Evolutionary conservation across 768 basidiomycete genomes (phyloP).

Genomic region (Cystobasidium tubakii): DNA sequence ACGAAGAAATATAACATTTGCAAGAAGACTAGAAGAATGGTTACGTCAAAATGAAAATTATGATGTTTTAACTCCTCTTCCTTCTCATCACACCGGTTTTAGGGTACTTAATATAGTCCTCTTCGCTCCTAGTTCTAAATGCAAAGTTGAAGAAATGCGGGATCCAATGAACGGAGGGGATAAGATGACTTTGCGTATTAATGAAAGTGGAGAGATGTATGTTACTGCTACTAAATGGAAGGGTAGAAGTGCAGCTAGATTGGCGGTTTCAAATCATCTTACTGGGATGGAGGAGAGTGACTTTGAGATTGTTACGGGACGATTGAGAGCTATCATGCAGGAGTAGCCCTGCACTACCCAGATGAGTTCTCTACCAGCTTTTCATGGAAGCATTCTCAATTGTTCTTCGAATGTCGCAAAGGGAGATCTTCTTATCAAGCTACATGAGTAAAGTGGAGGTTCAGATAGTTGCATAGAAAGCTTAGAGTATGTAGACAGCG

Average conservation of each 20-base stretch:
- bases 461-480: too few relatives aligned
- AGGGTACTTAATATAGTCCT: slow-evolving; percentile 42
- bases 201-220: slow-evolving; percentile 49
- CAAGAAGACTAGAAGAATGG: slow-evolving; percentile 48
- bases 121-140: slow-evolving; percentile 36
- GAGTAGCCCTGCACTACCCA: too few relatives aligned
- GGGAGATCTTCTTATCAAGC: too few relatives aligned
- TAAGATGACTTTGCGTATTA: slow-evolving; percentile 48
- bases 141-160: background rate
- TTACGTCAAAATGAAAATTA: slow-evolving; percentile 43
- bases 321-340: slow-evolving; percentile 17
- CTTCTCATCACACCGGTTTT: slow-evolving; percentile 25
- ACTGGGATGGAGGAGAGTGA: slow-evolving; percentile 19
- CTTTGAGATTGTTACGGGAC: background rate
- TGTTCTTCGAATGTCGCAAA: too few relatives aligned
- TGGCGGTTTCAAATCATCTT: slow-evolving; percentile 48
- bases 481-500: too few relatives aligned
- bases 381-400: too few relatives aligned
- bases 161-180: slow-evolving; percentile 4
- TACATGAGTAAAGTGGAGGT: too few relatives aligned
- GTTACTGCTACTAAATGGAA: slow-evolving; percentile 51
- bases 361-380: too few relatives aligned
- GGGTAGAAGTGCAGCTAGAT: slow-evolving; percentile 49
- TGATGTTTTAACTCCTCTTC: slow-evolving; percentile 46
- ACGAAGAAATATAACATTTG: slow-evolving; percentile 50